These are phyloP conservation scores for Pleurotus ostreatus DNA, from an alignment of 768 basidiomycete genomes.

Conservation along the genomic window DNA sequence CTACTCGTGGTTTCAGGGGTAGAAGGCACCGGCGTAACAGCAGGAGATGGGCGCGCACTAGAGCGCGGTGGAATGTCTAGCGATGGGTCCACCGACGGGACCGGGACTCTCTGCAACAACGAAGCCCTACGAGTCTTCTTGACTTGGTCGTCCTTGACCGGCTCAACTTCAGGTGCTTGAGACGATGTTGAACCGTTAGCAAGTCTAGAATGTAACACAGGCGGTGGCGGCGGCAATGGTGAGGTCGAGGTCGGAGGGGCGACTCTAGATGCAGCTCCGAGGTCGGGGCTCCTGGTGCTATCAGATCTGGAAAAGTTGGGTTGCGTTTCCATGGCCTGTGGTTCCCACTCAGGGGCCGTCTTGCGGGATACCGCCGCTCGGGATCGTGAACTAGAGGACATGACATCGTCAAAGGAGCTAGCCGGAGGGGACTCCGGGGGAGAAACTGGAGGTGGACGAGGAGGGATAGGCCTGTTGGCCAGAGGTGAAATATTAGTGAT, in stretches of 20 bases:
- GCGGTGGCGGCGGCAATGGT: not conserved
- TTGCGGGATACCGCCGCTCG: conserved; percentile 25
- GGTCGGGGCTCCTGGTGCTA: not conserved
- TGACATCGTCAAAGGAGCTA: conserved; percentile 35
- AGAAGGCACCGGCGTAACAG: not conserved
- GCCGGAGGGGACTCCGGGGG: conserved; percentile 44
- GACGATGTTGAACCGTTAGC: not conserved
- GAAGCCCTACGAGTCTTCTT: conserved; percentile 2
- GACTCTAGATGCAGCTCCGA: not conserved
- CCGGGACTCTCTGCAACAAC: conserved; percentile 1
- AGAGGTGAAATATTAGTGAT: conserved; percentile 30
- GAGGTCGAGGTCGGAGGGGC: not conserved
- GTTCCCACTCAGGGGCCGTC: conserved; percentile 23
- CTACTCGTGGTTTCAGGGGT: conserved; percentile 2
- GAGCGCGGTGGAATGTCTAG: not conserved
- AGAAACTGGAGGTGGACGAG: conserved; percentile 39
- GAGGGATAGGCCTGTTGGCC: conserved; percentile 59
- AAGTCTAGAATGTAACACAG: not conserved
- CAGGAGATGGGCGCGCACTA: not conserved
- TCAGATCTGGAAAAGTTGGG: conserved; percentile 2
- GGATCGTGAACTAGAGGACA: conserved; percentile 16
- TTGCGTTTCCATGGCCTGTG: not conserved
- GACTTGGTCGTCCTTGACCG: not conserved
- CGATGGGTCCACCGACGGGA: conserved; percentile 3
- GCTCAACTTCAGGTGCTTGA: not conserved